A percentile compares a stretch with the other conserved stretches of the same genome.
Conservation (phyloP, 2,329 filamentous ascomycete genomes). For the Sordariomycetes sp. region DNA sequence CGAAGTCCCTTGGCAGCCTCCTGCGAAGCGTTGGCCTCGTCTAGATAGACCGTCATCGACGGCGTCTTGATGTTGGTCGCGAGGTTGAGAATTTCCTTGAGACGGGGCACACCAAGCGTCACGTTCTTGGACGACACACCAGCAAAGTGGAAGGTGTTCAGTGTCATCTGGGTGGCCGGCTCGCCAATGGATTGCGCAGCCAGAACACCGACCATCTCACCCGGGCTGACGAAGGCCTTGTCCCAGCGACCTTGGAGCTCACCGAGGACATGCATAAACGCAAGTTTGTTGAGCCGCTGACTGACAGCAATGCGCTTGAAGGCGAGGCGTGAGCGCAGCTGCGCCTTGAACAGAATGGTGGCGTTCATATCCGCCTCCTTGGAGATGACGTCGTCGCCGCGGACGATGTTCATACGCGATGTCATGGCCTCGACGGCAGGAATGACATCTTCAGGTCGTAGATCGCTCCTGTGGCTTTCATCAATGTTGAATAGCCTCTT, state of each 20-base stretch:
- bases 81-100: slow-evolving; percentile 98
- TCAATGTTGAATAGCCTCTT: slow-evolving; percentile 87
- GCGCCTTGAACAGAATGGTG: slow-evolving; percentile 84
- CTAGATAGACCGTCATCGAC: slow-evolving; percentile 86
- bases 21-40: slow-evolving; percentile 53
- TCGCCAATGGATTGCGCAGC: slow-evolving; percentile 98
- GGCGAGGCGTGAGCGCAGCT: slow-evolving; percentile 77
- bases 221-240: slow-evolving; percentile 75
- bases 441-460: slow-evolving; percentile 81
- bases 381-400: slow-evolving; percentile 74
- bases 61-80: slow-evolving; percentile 98
- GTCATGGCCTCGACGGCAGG: slow-evolving; percentile 66
- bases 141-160: slow-evolving; percentile 99
- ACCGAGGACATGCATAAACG: slow-evolving; percentile 85
- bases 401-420: slow-evolving; percentile 71
- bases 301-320: slow-evolving; percentile 88
- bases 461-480: slow-evolving; percentile 73
- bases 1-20: slow-evolving; percentile 77
- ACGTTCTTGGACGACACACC: slow-evolving; percentile 99
- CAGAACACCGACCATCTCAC: slow-evolving; percentile 97
- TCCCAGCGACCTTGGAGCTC: slow-evolving; percentile 85
- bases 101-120: slow-evolving; percentile 93
- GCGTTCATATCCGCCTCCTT: slow-evolving; percentile 79
- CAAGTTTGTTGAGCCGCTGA: slow-evolving; percentile 78
- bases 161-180: slow-evolving; percentile 96